Evolutionary conservation across 441 rosid species (phyloP), one percentile per base, ranked within the genome.

Genomic region (Erodium trifolium): DNA sequence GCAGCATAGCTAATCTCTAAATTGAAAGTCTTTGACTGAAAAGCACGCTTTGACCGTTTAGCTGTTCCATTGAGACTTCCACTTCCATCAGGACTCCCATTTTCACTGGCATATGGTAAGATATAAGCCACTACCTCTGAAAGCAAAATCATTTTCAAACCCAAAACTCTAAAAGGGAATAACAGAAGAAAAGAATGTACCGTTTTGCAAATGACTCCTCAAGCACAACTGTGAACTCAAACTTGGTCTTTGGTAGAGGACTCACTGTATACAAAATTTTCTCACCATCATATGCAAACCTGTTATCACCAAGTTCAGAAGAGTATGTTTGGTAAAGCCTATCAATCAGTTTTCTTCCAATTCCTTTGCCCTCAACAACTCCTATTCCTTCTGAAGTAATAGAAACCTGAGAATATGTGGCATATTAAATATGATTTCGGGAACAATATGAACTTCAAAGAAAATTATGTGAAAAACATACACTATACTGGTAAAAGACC

Each of bases 231-330:
- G 73, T 75, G 78, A 88, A 94, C 29, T 87, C 84, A 29, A 78
- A 76, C 69, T 83, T 86, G 35, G 81, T 83, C 53, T 76, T 87
- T 27, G 94, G 98, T 65, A 94, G 78, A 78, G 93, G 83, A 64
- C 91, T 96, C 69, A 85, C 86, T 2, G 97, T 87, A 47, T 81
- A 94, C 77, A 94, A 62, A 68, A 72, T 79, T 72, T 78, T 87
- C 63, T 87, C 98, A 53, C 99, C 97, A 83, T 94, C 99, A 75
- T 86, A 92, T 18, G 90, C 96, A 78, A 90, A 79, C 34, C 70
- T 73, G 75, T 84, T 94, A 64, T 82, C 76, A 68, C 70, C 82
- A 57, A 88, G 83, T 63, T 87, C 98, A 63, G 87, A 75, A 41
- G 83, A 71, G 78, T 86, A 92, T 0, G 88, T 92, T 77, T 80